Base-by-base conservation (phyloP, 352 stramenopile genomes). In the Pythium myriotylum region DNA sequence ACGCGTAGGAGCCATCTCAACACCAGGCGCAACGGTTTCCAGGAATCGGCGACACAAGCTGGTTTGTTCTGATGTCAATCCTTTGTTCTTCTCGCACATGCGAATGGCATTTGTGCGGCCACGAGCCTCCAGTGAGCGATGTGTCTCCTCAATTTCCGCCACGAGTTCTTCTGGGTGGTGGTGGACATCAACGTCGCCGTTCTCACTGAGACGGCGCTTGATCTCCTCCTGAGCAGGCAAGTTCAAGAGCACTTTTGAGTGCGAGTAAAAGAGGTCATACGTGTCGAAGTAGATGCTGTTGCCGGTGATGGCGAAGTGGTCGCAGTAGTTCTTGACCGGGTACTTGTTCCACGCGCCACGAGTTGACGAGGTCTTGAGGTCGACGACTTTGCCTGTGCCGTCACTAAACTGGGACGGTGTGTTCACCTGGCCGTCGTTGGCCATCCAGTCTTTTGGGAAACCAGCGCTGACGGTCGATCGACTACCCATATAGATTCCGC, bases 241-340 rank as follows among this genome's bases (percentile, higher is more conserved):
- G 41, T 59, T 51, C 2, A 24, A 4, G 1, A 59, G 53, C 24
- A 59, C 27, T 8, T 19, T 7, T n/a, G 32, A 20, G 29, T 54
- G 48, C n/a, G 48, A 41, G 29, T 54, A 27, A 29, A 26, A 54
- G 14, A 54, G 27, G 16, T 54, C 48, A 29, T 43, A 43, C 48
- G 48, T 54, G 29, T 54, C 48, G 48, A 43, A 54, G 48, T 54
- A 54, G 48, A 54, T 43, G 48, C 48, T 54, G 48, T 54, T 54
- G 29, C 48, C 48, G 27, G 48, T 54, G 48, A 35, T 35, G 29
- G 29, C 29, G 29, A 35, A 35, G 29, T 35, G 29, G 29, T 35
- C 29, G 29, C 29, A 35, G 29, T 35, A 35, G 29, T 35, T 35
- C 29, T 35, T 35, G 5, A 19, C 20, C 45, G 24, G 7, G 46